These are phyloP conservation scores for Mycena citricolor DNA, from an alignment of 1,284 basidiomycete genomes.

Conservation along the genomic window DNA sequence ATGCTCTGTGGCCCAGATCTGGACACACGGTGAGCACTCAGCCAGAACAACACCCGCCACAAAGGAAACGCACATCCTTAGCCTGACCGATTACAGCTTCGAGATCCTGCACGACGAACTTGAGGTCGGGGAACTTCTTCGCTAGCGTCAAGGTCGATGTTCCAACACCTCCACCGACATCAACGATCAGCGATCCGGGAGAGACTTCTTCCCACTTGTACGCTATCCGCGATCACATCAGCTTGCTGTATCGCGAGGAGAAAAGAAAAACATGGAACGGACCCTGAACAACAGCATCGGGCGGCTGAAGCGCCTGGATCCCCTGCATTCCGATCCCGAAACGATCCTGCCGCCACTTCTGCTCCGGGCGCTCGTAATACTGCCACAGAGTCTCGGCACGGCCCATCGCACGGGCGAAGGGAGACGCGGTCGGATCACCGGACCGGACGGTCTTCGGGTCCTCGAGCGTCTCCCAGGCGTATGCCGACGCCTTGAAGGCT, in stretches of 20 bases:
- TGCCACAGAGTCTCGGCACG: slow-evolving; percentile 22
- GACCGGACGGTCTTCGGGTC: slow-evolving; percentile 22
- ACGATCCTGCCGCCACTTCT: slow-evolving; percentile 21
- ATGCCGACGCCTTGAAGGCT: slow-evolving; percentile 28
- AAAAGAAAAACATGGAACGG: too few species aligned
- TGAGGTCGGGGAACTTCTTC: slow-evolving; percentile 21
- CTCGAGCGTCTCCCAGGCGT: slow-evolving; percentile 26
- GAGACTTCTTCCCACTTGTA: too few species aligned
- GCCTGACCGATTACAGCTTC: slow-evolving; percentile 6
- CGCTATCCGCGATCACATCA: too few species aligned
- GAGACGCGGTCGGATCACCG: slow-evolving; percentile 9
- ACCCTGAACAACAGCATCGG: slow-evolving; percentile 25
- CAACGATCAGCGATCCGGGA: slow-evolving; percentile 27
- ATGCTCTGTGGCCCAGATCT: neutral
- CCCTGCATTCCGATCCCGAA: slow-evolving; percentile 30
- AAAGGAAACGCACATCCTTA: too few species aligned
- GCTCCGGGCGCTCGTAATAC: slow-evolving; percentile 26
- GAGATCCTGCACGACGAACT: slow-evolving; percentile 29
- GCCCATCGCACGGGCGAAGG: slow-evolving; percentile 22
- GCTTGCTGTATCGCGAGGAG: too few species aligned
- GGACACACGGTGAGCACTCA: too few species aligned
- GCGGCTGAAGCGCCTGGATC: slow-evolving; percentile 22
- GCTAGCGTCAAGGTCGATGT: slow-evolving; percentile 21
- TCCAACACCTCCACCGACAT: slow-evolving; percentile 31
- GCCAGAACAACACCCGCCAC: too few species aligned